phyloP scores from a whole-genome alignment of 257 asterid genomes.

The Galeopsis tetrahit region DNA sequence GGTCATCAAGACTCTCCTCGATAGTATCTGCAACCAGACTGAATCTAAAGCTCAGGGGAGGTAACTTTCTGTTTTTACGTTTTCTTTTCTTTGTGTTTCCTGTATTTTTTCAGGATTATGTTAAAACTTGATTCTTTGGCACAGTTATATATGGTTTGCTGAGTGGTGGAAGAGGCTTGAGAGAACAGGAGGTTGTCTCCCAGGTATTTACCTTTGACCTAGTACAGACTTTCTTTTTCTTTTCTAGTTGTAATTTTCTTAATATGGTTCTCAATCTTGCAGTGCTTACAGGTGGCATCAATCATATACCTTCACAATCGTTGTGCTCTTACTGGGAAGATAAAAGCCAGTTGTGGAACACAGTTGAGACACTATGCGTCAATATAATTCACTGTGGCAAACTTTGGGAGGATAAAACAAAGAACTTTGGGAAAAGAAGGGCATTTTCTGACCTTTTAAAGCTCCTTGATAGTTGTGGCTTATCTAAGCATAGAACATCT shows the following conservation, averaged over 20 bases:
- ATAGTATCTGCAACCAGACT: constrained; percentile 48
- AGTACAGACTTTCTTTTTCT: background rate
- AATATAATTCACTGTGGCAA: constrained; percentile 58
- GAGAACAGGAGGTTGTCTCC: constrained; percentile 40
- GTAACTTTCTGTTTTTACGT: constrained; percentile 37
- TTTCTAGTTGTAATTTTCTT: constrained; percentile 11
- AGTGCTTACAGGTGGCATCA: constrained; percentile 46
- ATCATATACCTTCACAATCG: constrained; percentile 46
- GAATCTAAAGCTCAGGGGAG: constrained; percentile 53
- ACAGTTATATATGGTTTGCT: constrained; percentile 63
- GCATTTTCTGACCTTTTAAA: constrained; percentile 71
- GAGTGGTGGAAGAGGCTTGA: constrained; percentile 64
- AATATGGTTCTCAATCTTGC: constrained; percentile 38
- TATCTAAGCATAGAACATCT: constrained; percentile 67
- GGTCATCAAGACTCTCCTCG: constrained; percentile 53
- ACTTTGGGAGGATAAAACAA: constrained; percentile 74
- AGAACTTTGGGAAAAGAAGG: constrained; percentile 63
- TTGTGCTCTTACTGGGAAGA: constrained; percentile 52
- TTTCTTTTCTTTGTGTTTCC: background rate
- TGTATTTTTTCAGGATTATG: background rate
- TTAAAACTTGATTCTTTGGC: constrained; percentile 14
- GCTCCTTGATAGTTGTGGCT: constrained; percentile 72
- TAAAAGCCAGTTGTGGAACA: constrained; percentile 53
- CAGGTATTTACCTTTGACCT: constrained; percentile 28
- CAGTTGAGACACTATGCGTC: constrained; percentile 50